A percentile compares a stretch with the other conserved stretches of the same genome.
phyloP scores from a whole-genome alignment of 176 grass and related monocot genomes.

The Triticum turgidum region DNA sequence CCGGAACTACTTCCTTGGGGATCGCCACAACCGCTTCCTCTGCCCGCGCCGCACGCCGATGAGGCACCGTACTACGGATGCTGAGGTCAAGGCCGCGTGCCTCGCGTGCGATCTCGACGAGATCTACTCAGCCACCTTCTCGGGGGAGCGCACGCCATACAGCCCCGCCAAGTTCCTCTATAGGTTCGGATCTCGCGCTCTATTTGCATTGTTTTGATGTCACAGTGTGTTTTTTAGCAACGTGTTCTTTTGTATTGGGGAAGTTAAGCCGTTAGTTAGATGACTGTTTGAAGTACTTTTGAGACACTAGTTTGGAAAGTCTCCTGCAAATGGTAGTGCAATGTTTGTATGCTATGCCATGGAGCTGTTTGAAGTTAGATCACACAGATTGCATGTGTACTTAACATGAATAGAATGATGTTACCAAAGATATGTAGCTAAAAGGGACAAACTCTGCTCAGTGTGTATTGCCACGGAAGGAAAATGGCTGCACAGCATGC shows the following conservation, averaged over 20 bases:
- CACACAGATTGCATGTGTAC: slow-evolving; percentile 12
- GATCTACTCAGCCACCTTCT: slow-evolving; percentile 89
- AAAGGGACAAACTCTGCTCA: neutral
- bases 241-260: neutral
- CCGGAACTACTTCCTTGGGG: slow-evolving; percentile 85
- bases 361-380: slow-evolving; percentile 5
- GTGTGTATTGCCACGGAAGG: neutral
- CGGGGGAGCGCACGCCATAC: slow-evolving; percentile 73
- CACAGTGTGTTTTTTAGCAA: neutral
- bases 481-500: neutral
- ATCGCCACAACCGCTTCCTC: slow-evolving; percentile 80
- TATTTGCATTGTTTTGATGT: slow-evolving; percentile 25
- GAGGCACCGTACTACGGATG: slow-evolving; percentile 34
- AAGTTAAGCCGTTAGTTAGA: slow-evolving; percentile 14
- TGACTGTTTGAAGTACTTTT: slow-evolving; percentile 17
- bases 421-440: neutral
- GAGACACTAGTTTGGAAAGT: neutral
- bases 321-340: neutral
- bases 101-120: slow-evolving; percentile 86
- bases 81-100: slow-evolving; percentile 44
- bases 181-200: slow-evolving; percentile 57
- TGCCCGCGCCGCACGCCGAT: slow-evolving; percentile 66
- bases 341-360: neutral
- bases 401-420: slow-evolving; percentile 13
- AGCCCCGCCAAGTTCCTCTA: slow-evolving; percentile 91